These are phyloP conservation scores for Schizosaccharomyces octosporus DNA, from an alignment of 805 yeast species.

Conservation along the genomic window DNA sequence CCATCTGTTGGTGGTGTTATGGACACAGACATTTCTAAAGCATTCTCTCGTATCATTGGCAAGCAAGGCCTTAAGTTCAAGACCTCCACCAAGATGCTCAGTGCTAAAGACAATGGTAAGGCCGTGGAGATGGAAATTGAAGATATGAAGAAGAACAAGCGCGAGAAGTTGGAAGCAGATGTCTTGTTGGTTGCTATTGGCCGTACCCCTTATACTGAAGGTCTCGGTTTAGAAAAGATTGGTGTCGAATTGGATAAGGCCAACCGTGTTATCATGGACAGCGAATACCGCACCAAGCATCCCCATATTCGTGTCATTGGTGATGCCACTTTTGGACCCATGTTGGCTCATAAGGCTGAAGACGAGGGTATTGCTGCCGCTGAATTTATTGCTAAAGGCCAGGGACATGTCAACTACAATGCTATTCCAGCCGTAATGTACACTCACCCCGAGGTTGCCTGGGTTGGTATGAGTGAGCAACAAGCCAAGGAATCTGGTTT, in stretches of 20 bases:
- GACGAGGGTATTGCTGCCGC: slow-evolving; percentile 98
- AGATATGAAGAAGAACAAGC: slow-evolving; percentile 64
- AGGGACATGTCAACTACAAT: slow-evolving; percentile 94
- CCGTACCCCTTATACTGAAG: slow-evolving; percentile 89
- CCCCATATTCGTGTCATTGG: slow-evolving; percentile 93
- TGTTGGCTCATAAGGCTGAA: slow-evolving; percentile 99
- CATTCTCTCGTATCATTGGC: slow-evolving; percentile 65
- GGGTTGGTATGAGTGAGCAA: slow-evolving; percentile 95
- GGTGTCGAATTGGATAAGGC: slow-evolving; percentile 78
- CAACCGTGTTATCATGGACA: slow-evolving; percentile 85
- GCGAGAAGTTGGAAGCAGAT: slow-evolving; percentile 63
- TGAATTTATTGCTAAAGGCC: slow-evolving; percentile 77
- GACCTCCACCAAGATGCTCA: slow-evolving; percentile 70
- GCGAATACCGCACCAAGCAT: slow-evolving; percentile 73
- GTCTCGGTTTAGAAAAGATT: slow-evolving; percentile 64
- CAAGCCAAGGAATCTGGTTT: slow-evolving; percentile 82
- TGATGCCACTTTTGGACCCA: slow-evolving; percentile 93
- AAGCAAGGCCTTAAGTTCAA: slow-evolving; percentile 92
- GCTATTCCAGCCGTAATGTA: slow-evolving; percentile 97
- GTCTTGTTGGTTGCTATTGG: slow-evolving; percentile 92
- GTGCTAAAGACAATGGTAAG: slow-evolving; percentile 76
- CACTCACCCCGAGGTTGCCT: slow-evolving; percentile 97
- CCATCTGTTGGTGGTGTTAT: slow-evolving; percentile 88
- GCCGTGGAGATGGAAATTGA: slow-evolving; percentile 68
- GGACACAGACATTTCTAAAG: slow-evolving; percentile 86